Percentiles rank a stretch among this genome's conserved stretches.
Conservation (phyloP, 768 basidiomycete species). For the Sporobolomyces roseus region DNA sequence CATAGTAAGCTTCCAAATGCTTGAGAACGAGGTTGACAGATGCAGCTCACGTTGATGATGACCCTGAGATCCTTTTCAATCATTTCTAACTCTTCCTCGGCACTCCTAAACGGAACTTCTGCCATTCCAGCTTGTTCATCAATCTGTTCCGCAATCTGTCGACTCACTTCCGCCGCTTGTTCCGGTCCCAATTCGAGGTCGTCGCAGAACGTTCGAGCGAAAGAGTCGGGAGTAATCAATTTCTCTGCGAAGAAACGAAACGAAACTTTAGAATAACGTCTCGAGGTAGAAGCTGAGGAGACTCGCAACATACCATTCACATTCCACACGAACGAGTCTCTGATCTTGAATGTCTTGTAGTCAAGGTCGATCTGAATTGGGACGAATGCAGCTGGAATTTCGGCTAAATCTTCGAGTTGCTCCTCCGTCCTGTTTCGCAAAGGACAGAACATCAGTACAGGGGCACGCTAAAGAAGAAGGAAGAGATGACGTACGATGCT, state of each 20-base stretch:
- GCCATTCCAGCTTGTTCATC: conserved; percentile 84
- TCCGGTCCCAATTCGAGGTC: conserved; percentile 75
- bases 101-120: conserved; percentile 52
- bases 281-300: not conserved
- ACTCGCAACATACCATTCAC: conserved; percentile 57
- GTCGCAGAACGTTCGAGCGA: conserved; percentile 78
- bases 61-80: conserved; percentile 50
- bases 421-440: conserved; percentile 56
- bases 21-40: not conserved
- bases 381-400: conserved; percentile 60
- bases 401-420: conserved; percentile 62
- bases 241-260: conserved; percentile 52
- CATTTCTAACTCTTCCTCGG: conserved; percentile 53
- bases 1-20: not conserved
- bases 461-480: not conserved
- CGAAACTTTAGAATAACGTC: not conserved
- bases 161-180: conserved; percentile 74
- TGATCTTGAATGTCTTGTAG: conserved; percentile 80
- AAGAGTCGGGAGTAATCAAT: conserved; percentile 76
- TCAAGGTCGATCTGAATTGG: conserved; percentile 96
- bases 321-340: conserved; percentile 96
- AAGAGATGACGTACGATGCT: conserved; percentile 61
- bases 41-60: conserved; percentile 50
- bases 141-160: conserved; percentile 82
- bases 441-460: no score